These are phyloP conservation scores for Polygonum maritimum DNA, from an alignment of 148 eudicot species.

Conservation along the genomic window DNA sequence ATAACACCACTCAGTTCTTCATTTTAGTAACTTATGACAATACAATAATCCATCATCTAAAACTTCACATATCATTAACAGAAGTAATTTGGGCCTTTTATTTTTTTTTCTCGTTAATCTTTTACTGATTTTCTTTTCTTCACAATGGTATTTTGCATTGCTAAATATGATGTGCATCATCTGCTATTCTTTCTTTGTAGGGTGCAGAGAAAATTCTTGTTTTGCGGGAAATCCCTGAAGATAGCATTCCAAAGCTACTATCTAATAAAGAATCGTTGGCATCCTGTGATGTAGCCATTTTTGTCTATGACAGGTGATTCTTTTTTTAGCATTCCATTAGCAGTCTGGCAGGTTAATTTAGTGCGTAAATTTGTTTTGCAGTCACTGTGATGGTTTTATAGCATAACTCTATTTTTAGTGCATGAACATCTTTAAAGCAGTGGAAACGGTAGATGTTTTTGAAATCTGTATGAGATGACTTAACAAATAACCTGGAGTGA, in stretches of 20 bases:
- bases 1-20: not conserved
- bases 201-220: conserved; percentile 69
- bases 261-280: conserved; percentile 62
- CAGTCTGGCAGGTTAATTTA: not conserved
- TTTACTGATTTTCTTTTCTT: not conserved
- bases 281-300: conserved; percentile 76
- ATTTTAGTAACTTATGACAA: not conserved
- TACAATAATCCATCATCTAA: not conserved
- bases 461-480: not conserved
- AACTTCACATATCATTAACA: not conserved
- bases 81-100: not conserved
- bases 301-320: conserved; percentile 80
- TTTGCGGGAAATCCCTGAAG: conserved; percentile 82
- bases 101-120: not conserved
- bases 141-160: not conserved
- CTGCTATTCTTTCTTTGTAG: conserved; percentile 25
- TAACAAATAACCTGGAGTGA: not conserved
- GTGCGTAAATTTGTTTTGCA: not conserved
- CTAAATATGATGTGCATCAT: too few relatives aligned
- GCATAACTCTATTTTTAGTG: not conserved
- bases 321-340: not conserved
- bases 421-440: not conserved
- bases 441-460: not conserved
- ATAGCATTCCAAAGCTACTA: conserved; percentile 45
- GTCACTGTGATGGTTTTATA: not conserved